A percentile compares a stretch with the other conserved stretches of the same genome.
Evolutionary conservation across 2,329 filamentous ascomycete genomes (phyloP).

Genomic region (Scopulariopsis brevicaulis): DNA sequence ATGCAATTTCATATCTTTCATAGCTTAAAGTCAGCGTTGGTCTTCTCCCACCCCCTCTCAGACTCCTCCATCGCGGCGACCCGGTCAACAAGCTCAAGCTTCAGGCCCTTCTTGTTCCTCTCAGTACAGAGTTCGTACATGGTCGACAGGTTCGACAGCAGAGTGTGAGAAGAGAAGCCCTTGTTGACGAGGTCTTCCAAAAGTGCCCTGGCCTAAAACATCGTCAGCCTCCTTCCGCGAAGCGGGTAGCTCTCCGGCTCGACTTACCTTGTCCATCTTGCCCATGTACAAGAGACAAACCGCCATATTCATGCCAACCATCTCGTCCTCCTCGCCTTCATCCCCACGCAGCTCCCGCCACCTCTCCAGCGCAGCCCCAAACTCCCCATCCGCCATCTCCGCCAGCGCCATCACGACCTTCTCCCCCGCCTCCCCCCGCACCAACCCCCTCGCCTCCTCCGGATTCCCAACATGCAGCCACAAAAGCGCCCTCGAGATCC

Average conservation of each 20-base stretch:
- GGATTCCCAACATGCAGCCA: conserved; percentile 73
- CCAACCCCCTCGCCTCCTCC: conserved; percentile 47
- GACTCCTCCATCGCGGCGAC: conserved; percentile 49
- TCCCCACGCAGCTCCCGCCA: conserved; percentile 43
- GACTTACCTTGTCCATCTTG: conserved; percentile 54
- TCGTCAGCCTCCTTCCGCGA: not conserved
- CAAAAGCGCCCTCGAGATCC: conserved; percentile 49
- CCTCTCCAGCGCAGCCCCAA: conserved; percentile 45
- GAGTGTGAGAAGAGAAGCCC: conserved; percentile 59
- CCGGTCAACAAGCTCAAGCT: conserved; percentile 58
- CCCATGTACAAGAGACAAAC: conserved; percentile 79
- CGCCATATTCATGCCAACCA: conserved; percentile 72
- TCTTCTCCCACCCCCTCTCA: conserved; percentile 56
- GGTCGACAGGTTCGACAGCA: conserved; percentile 83
- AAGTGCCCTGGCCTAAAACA: conserved; percentile 48
- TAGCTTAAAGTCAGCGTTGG: conserved; percentile 66
- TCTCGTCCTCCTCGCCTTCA: conserved; percentile 39
- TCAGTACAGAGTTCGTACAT: conserved; percentile 90
- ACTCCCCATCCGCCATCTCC: conserved; percentile 68
- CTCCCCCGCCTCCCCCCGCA: conserved; percentile 27
- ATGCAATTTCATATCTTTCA: conserved; percentile 18
- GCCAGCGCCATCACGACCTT: conserved; percentile 56
- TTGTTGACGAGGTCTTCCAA: conserved; percentile 55
- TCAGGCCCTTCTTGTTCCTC: conserved; percentile 50
- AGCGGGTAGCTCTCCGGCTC: not conserved